Evolutionary conservation across 352 stramenopile species (phyloP).

Genomic region (Phytophthora cajani): DNA sequence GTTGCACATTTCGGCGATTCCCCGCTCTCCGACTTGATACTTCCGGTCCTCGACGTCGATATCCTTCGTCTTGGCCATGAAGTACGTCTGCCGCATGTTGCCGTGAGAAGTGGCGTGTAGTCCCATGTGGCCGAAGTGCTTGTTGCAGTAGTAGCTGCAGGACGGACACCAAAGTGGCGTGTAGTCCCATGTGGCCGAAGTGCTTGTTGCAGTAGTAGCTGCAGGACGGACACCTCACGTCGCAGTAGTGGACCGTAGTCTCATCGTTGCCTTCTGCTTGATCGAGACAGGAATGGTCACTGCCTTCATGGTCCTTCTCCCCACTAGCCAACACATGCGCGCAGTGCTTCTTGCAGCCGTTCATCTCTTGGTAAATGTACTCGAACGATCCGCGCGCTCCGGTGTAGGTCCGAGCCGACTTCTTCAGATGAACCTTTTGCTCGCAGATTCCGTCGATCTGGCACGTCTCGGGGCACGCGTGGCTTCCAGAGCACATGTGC

Average conservation of each 20-base stretch:
- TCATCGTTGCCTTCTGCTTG: constrained; percentile 11
- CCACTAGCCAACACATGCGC: constrained; percentile 36
- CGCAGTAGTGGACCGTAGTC: constrained; percentile 58
- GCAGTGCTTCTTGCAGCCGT: constrained; percentile 64
- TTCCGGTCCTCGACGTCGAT: constrained; percentile 55
- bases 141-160: constrained; percentile 75
- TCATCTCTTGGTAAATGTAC: constrained; percentile 77
- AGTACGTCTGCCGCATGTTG: constrained; percentile 79
- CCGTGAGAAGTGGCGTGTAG: constrained; percentile 65
- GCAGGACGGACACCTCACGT: constrained; percentile 59
- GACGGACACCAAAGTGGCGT: constrained; percentile 64
- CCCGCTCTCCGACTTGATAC: constrained; percentile 43
- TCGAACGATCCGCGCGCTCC: constrained; percentile 55
- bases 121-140: constrained; percentile 52
- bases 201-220: constrained; percentile 71
- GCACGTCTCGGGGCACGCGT: constrained; percentile 56
- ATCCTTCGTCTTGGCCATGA: constrained; percentile 52
- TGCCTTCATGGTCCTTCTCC: constrained; percentile 37
- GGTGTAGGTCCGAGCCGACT: constrained; percentile 54
- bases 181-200: constrained; percentile 52
- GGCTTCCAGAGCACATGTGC: constrained; percentile 54
- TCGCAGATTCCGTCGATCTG: constrained; percentile 61
- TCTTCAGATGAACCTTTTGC: constrained; percentile 64
- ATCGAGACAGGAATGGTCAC: constrained; percentile 48
- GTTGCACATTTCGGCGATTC: constrained; percentile 53